These are phyloP conservation scores for Pyrenophora tritici-repentis DNA, from an alignment of 2,329 filamentous ascomycete genomes.

Conservation along the genomic window DNA sequence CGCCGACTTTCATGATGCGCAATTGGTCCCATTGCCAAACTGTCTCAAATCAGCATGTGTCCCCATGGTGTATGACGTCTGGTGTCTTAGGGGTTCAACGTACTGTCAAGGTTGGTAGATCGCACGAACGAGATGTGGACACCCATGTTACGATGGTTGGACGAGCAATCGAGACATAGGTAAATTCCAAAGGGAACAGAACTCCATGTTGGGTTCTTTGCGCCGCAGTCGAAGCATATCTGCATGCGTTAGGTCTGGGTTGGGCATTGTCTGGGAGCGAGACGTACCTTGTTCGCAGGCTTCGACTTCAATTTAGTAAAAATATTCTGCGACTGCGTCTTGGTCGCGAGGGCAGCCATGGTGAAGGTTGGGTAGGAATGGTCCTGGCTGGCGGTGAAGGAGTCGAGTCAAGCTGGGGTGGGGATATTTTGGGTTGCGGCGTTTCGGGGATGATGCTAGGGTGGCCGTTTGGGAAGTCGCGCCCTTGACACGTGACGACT, in stretches of 20 bases:
- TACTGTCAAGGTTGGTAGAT: slow-evolving; percentile 98
- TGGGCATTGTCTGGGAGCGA: slow-evolving; percentile 19
- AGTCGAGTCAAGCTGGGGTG: slow-evolving; percentile 30
- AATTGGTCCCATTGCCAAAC: slow-evolving; percentile 98
- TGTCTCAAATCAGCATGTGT: slow-evolving; percentile 39
- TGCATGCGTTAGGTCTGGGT: slow-evolving; percentile 49
- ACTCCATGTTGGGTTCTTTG: slow-evolving; percentile 98
- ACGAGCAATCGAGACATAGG: slow-evolving; percentile 95
- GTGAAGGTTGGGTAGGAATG: slow-evolving; percentile 29
- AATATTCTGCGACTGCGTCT: slow-evolving; percentile 94
- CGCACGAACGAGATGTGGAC: slow-evolving; percentile 99
- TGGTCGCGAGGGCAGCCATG: slow-evolving; percentile 74
- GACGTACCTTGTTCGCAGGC: slow-evolving; percentile 84
- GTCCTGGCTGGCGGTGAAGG: slow-evolving; percentile 28
- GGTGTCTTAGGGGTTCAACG: slow-evolving; percentile 42
- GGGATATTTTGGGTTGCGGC: slow-evolving; percentile 35
- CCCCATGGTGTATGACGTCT: slow-evolving; percentile 54
- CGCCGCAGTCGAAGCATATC: slow-evolving; percentile 98
- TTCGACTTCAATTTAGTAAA: slow-evolving; percentile 97
- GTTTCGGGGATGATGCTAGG: slow-evolving; percentile 27
- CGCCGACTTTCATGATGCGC: slow-evolving; percentile 95
- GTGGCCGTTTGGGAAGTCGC: slow-evolving; percentile 19
- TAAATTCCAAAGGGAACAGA: slow-evolving; percentile 98
- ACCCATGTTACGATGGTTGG: slow-evolving; percentile 95
- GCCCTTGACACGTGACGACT: slow-evolving; percentile 20